These are phyloP conservation scores for Pyrrhoderma lamaoense DNA, from an alignment of 1,284 basidiomycete species.

Conservation along the genomic window DNA sequence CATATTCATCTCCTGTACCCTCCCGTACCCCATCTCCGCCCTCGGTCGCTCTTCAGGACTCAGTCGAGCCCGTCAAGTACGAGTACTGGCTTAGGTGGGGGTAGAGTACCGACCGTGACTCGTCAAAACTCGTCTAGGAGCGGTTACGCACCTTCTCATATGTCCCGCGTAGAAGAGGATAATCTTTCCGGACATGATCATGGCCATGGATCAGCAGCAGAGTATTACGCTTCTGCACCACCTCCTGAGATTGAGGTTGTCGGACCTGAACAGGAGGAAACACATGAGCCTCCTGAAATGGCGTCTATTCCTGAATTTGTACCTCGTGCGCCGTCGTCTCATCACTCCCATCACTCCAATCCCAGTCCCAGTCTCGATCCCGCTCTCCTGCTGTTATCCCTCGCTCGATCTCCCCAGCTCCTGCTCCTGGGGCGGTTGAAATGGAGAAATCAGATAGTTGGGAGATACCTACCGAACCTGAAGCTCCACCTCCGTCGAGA, in stretches of 20 bases:
- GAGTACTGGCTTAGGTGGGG: background rate
- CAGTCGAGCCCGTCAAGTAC: background rate
- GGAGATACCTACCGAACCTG: background rate
- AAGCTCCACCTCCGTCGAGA: background rate
- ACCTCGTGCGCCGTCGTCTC: no score
- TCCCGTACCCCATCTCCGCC: conserved; percentile 6
- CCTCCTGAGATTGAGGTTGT: background rate
- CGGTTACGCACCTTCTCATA: conserved; percentile 9
- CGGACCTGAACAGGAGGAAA: background rate
- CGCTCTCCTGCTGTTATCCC: background rate
- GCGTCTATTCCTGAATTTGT: no score
- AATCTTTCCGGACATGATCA: background rate
- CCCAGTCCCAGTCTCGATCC: no score
- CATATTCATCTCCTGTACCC: conserved; percentile 6
- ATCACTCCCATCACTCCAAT: no score
- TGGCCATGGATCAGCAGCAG: background rate
- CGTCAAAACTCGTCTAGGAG: conserved; percentile 6
- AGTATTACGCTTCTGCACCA: background rate
- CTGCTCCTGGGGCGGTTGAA: background rate
- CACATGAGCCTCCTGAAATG: no score
- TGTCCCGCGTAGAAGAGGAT: conserved; percentile 5
- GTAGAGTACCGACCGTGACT: conserved; percentile 7
- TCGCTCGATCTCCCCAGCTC: conserved; percentile 5
- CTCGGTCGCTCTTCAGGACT: background rate
- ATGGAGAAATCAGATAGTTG: background rate